Evolutionary conservation across 2,329 filamentous ascomycete species (phyloP).

Genomic region (Hypoxylon sp.): DNA sequence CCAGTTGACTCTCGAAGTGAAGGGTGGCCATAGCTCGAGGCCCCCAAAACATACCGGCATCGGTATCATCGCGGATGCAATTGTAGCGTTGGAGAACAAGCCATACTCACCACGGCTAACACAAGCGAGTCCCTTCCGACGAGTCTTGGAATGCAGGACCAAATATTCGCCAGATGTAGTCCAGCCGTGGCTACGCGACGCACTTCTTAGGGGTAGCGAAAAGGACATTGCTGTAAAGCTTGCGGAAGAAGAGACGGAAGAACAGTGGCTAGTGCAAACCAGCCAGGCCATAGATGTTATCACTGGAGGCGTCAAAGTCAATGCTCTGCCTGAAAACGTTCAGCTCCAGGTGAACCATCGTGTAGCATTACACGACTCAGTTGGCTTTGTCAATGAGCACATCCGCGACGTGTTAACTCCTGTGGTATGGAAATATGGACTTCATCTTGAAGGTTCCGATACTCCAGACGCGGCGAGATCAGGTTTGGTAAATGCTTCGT

Average conservation of each 20-base stretch:
- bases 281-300: slow-evolving; percentile 63
- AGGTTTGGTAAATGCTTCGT: background rate
- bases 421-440: slow-evolving; percentile 57
- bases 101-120: slow-evolving; percentile 27
- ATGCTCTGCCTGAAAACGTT: slow-evolving; percentile 62
- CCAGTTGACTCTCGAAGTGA: slow-evolving; percentile 34
- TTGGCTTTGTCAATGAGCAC: slow-evolving; percentile 55
- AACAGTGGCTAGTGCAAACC: slow-evolving; percentile 60
- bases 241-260: slow-evolving; percentile 51
- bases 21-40: slow-evolving; percentile 43
- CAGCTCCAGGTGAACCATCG: slow-evolving; percentile 61
- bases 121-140: slow-evolving; percentile 55
- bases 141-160: slow-evolving; percentile 64
- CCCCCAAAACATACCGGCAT: slow-evolving; percentile 43
- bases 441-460: slow-evolving; percentile 54
- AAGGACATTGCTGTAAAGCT: slow-evolving; percentile 51
- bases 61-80: slow-evolving; percentile 39
- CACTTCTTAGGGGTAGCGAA: slow-evolving; percentile 36
- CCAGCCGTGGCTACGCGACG: slow-evolving; percentile 54
- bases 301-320: slow-evolving; percentile 62
- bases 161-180: slow-evolving; percentile 61
- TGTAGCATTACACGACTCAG: slow-evolving; percentile 61
- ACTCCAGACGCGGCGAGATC: slow-evolving; percentile 42
- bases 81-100: slow-evolving; percentile 30
- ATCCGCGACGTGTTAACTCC: slow-evolving; percentile 56